A percentile compares a stretch with the other conserved stretches of the same genome.
These are phyloP conservation scores for Cinchona pubescens DNA, from an alignment of 257 asterid species.

Conservation along the genomic window DNA sequence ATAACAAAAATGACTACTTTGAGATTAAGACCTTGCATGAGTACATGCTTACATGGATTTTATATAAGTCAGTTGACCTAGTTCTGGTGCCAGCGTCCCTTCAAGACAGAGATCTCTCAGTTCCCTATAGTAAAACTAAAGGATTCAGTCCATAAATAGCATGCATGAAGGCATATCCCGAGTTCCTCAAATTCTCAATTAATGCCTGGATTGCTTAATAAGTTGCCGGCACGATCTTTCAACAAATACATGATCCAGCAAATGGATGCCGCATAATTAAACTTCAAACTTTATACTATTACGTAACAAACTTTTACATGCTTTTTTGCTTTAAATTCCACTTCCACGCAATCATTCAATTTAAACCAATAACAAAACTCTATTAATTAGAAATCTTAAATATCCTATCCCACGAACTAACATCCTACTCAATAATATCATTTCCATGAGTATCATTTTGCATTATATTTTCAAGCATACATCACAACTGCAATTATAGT, in stretches of 20 bases:
- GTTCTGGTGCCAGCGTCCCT: slow-evolving; percentile 35
- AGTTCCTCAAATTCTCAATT: neutral
- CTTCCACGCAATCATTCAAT: too few relatives aligned
- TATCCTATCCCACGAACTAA: too few relatives aligned
- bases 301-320: neutral
- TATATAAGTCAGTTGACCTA: slow-evolving; percentile 21
- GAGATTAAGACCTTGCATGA: neutral
- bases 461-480: too few relatives aligned
- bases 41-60: slow-evolving; percentile 26
- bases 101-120: slow-evolving; percentile 34
- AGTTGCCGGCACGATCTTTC: neutral
- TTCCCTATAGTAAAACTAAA: slow-evolving; percentile 10
- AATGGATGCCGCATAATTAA: neutral
- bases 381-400: too few relatives aligned
- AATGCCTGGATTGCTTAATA: neutral
- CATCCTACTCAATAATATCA: too few relatives aligned
- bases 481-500: neutral
- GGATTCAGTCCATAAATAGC: neutral
- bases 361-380: neutral
- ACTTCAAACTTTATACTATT: neutral
- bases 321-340: neutral
- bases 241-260: neutral
- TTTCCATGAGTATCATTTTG: too few relatives aligned
- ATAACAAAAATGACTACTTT: neutral
- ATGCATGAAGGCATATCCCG: neutral